Base-by-base conservation (phyloP, 352 stramenopile species). In the Nothophytophthora sp. region DNA sequence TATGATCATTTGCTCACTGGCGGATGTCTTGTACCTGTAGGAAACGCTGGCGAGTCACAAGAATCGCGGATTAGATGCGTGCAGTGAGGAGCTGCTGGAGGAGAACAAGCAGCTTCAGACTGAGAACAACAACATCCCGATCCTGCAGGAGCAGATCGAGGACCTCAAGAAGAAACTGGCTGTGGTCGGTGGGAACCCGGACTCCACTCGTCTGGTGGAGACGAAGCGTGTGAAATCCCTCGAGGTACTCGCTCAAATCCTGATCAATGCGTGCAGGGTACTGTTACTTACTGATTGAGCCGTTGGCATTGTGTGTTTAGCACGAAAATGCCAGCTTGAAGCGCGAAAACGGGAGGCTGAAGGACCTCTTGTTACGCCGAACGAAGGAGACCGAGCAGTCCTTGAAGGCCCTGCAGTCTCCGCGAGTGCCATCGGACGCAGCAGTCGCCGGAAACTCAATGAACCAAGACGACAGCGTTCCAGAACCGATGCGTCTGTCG, bases 41-140 rank as follows among this genome's bases (percentile, higher is more conserved):
- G 74, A 89, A 67, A 84, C 61, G 9, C 46, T 90, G 8, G 59
- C 60, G 13, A 78, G 49, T 35, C 76, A 83, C 47, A 89, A 86
- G 58, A 80, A 70, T 9, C 66, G 59, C 8, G 62, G 77, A 37
- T 44, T 82, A 6, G 71, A 89, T 37, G 51, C 66, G n/a, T 67
- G 73, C n/a, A 69, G 73, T 7, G 50, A 73, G 4, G 58, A 62
- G 9, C 63, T 93, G 12, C 19, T 86, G 19, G 76, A 81, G 30
- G 83, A 91, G 23, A 91, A 81, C 39, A 70, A 64, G 20, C 73
- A 72, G 7, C 53, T 93, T 11, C 76, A 80, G 55, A 86, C 84
- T 7, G 83, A 93, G 39, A 90, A 90, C 70, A 90, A 90, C 66
- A 93, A 93, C 67, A 90, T 93, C 28, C 81, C 83, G 3, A 82